These are phyloP conservation scores for Candida golubevii DNA, from an alignment of 805 yeast genomes.

Conservation along the genomic window DNA sequence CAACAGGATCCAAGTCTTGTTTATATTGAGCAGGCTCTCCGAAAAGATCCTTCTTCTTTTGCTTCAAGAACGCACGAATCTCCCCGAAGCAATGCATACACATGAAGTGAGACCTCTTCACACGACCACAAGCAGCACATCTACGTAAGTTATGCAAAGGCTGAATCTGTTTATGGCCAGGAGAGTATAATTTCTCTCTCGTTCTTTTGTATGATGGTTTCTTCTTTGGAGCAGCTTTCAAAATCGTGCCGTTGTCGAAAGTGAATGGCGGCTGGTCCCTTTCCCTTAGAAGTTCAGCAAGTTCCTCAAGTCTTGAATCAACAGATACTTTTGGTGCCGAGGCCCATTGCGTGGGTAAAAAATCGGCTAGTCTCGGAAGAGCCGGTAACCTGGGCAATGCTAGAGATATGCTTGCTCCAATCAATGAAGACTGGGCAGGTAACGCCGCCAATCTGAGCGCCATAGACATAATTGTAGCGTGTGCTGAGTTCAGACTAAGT, in stretches of 20 bases:
- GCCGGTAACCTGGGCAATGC: slow-evolving; percentile 14
- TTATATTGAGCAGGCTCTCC: slow-evolving; percentile 30
- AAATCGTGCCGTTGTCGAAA: slow-evolving; percentile 61
- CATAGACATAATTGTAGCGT: slow-evolving; percentile 18
- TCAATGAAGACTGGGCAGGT: slow-evolving; percentile 10
- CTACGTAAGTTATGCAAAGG: slow-evolving; percentile 73
- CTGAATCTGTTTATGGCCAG: slow-evolving; percentile 76
- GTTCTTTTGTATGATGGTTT: slow-evolving; percentile 83
- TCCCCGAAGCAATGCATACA: slow-evolving; percentile 91
- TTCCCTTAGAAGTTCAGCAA: slow-evolving; percentile 37
- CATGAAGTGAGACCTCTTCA: slow-evolving; percentile 82
- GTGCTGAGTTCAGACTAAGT: background rate
- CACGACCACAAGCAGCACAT: slow-evolving; percentile 95
- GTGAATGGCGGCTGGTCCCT: slow-evolving; percentile 36
- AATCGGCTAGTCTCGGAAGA: slow-evolving; percentile 12
- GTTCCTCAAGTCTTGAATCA: slow-evolving; percentile 31
- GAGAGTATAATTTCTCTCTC: slow-evolving; percentile 77
- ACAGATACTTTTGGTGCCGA: slow-evolving; percentile 1
- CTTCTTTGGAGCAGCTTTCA: slow-evolving; percentile 91
- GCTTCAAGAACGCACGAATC: slow-evolving; percentile 71
- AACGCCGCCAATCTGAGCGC: slow-evolving; percentile 23
- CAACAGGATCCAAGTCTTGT: slow-evolving; percentile 53
- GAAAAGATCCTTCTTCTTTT: slow-evolving; percentile 30
- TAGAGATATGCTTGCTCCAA: slow-evolving; percentile 7
- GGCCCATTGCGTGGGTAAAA: slow-evolving; percentile 12